Percentiles rank a stretch among this genome's conserved stretches.
Evolutionary conservation across 139 green algal genomes (phyloP).

Genomic region (Desmodesmus armatus): DNA sequence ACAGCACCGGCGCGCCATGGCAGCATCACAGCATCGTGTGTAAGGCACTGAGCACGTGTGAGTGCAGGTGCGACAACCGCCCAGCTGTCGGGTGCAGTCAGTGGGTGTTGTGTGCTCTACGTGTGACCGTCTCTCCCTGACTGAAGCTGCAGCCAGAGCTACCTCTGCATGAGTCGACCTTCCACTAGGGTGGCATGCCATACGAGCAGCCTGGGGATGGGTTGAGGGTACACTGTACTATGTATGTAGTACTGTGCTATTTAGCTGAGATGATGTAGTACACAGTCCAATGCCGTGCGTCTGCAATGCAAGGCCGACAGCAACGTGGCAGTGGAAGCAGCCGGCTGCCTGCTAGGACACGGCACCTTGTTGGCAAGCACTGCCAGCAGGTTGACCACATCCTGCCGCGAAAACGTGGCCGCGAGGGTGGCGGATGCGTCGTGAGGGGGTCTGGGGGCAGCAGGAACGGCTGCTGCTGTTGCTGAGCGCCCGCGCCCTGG

Average conservation of each 20-base stretch:
- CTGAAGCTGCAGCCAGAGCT: no score
- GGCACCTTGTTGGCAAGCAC: slow-evolving; percentile 58
- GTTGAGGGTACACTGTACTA: no score
- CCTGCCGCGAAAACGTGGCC: slow-evolving; percentile 48
- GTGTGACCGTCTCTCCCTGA: no score
- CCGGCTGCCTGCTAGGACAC: not conserved
- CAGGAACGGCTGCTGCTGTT: slow-evolving; percentile 9
- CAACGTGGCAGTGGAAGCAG: not conserved
- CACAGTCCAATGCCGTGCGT: no score
- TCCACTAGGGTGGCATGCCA: no score
- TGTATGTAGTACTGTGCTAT: no score
- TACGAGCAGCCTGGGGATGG: no score
- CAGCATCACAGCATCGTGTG: not conserved
- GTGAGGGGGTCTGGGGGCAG: not conserved
- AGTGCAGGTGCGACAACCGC: not conserved
- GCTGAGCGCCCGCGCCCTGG: not conserved
- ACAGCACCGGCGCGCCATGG: no score
- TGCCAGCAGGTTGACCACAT: slow-evolving; percentile 61
- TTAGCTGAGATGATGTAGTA: not conserved
- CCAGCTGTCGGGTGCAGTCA: no score
- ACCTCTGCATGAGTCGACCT: no score
- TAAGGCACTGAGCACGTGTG: not conserved
- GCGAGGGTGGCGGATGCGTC: slow-evolving; percentile 33
- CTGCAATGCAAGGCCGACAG: no score
- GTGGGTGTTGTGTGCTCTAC: no score